These are phyloP conservation scores for Yueomyces sp. DNA, from an alignment of 1,139 yeast genomes.

Conservation along the genomic window DNA sequence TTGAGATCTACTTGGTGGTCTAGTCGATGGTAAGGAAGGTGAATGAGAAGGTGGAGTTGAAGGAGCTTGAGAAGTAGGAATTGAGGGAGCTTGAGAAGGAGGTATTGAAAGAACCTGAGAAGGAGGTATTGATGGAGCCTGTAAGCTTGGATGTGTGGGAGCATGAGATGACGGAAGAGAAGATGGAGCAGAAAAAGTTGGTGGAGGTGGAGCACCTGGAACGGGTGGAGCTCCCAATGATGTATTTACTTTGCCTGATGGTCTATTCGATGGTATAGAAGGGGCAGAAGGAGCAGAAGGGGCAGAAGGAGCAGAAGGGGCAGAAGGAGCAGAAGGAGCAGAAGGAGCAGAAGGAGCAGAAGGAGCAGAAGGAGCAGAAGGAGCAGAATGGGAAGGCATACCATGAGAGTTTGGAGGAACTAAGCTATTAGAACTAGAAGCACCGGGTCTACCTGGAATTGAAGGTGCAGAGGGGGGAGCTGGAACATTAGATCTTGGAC, in stretches of 20 bases:
- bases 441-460: slow-evolving; percentile 1
- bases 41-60: neutral
- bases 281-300: slow-evolving; percentile 13
- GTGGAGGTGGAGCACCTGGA: neutral
- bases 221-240: neutral
- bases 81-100: neutral
- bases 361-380: slow-evolving; percentile 9
- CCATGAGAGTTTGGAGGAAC: slow-evolving; percentile 22
- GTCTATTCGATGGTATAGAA: slow-evolving; percentile 20
- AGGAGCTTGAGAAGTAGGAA: neutral
- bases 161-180: neutral
- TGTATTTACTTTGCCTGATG: slow-evolving; percentile 12
- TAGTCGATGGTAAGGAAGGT: neutral
- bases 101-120: neutral
- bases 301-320: slow-evolving; percentile 19
- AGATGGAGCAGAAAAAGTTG: neutral
- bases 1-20: neutral
- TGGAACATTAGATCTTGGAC: slow-evolving; percentile 9
- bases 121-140: neutral
- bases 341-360: slow-evolving; percentile 12
- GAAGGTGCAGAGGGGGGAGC: slow-evolving; percentile 11
- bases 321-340: slow-evolving; percentile 9
- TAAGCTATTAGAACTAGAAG: neutral
- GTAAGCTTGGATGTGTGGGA: neutral
- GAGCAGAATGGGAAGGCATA: slow-evolving; percentile 5